phyloP scores from a whole-genome alignment of 176 grass and related monocot species.

The Coix lacrymajobi region DNA sequence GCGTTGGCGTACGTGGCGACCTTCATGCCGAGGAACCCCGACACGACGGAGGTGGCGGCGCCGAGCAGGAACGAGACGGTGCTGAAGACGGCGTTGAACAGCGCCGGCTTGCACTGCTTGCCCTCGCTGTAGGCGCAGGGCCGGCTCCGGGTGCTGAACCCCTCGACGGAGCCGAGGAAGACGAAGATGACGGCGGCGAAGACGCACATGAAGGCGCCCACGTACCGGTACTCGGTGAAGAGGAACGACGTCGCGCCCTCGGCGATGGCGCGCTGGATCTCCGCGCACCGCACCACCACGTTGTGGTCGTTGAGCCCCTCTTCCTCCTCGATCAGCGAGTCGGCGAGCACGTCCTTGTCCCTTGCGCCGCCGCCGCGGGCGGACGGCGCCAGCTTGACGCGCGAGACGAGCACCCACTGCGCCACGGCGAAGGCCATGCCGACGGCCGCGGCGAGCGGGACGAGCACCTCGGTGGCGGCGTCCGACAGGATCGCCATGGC shows the following conservation, averaged over 20 bases:
- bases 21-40: slow-evolving; percentile 61
- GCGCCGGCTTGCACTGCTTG: slow-evolving; percentile 43
- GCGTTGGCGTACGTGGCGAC: slow-evolving; percentile 52
- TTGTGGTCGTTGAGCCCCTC: slow-evolving; percentile 60
- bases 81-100: slow-evolving; percentile 43
- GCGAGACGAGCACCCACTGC: slow-evolving; percentile 48
- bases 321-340: slow-evolving; percentile 54
- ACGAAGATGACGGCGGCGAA: slow-evolving; percentile 78
- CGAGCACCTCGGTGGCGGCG: slow-evolving; percentile 26
- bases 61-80: slow-evolving; percentile 46
- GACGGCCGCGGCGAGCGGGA: slow-evolving; percentile 29
- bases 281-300: slow-evolving; percentile 34
- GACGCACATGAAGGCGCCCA: slow-evolving; percentile 60
- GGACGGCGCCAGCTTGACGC: slow-evolving; percentile 51
- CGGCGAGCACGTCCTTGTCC: slow-evolving; percentile 2
- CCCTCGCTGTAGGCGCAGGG: slow-evolving; percentile 56
- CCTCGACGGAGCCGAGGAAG: slow-evolving; percentile 76
- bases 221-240: slow-evolving; percentile 74
- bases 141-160: slow-evolving; percentile 58
- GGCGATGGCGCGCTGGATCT: slow-evolving; percentile 52
- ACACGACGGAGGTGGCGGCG: slow-evolving; percentile 41
- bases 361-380: background rate
- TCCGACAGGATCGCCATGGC: slow-evolving; percentile 38
- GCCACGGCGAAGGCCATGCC: slow-evolving; percentile 41
- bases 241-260: slow-evolving; percentile 69